These are phyloP conservation scores for Vanilla planifolia DNA, from an alignment of 106 monocot species.

Conservation along the genomic window DNA sequence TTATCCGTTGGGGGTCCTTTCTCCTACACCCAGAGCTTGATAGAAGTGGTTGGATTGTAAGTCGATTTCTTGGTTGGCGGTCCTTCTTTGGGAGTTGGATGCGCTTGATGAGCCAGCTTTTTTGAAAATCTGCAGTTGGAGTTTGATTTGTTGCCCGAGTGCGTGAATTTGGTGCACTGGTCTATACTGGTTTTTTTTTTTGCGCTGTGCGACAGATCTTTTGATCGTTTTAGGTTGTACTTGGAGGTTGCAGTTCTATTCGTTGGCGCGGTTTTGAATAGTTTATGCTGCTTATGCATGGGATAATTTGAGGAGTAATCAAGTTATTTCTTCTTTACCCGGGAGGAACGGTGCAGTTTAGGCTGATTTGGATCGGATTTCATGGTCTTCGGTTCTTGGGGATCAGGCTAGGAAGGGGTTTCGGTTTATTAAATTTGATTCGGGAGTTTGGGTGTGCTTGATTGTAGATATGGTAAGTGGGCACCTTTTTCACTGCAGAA, in stretches of 20 bases:
- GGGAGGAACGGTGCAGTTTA: background rate
- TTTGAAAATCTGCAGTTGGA: background rate
- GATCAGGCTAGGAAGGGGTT: background rate
- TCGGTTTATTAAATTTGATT: background rate
- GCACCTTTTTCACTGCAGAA: slow-evolving; percentile 58
- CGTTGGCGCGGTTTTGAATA: background rate
- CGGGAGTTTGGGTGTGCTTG: background rate
- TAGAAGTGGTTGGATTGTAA: no score
- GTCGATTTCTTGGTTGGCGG: background rate
- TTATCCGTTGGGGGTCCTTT: background rate
- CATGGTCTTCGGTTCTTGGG: background rate
- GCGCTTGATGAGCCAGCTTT: background rate
- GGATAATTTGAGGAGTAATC: background rate
- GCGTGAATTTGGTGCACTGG: no score
- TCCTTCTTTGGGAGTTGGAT: background rate
- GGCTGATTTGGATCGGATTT: background rate
- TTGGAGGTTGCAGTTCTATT: slow-evolving; percentile 1
- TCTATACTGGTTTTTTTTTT: no score
- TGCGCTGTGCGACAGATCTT: background rate
- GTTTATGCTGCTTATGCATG: background rate
- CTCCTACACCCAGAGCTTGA: no score
- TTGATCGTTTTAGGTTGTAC: background rate
- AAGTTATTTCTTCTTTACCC: background rate
- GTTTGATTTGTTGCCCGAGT: background rate
- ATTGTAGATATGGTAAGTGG: slow-evolving; percentile 64